Conservation (phyloP, 139 green algal genomes). For the Tetradesmus obliquus region DNA sequence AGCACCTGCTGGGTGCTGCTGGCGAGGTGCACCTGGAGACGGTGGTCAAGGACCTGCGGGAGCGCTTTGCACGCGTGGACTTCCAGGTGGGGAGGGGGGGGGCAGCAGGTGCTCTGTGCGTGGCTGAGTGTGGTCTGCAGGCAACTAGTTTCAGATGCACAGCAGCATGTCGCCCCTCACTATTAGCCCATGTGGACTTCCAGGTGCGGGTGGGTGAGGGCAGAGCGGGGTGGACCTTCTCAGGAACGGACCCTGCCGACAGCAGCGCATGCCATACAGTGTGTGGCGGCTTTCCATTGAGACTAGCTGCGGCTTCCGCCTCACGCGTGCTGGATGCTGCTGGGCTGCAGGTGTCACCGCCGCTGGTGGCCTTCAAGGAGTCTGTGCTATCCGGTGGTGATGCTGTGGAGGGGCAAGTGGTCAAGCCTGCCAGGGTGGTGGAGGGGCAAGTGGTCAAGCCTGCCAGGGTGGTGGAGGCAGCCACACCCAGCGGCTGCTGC, state of each 20-base stretch:
- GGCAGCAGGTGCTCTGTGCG: background rate
- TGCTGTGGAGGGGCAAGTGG: constrained; percentile 40
- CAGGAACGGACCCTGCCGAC: no score
- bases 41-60: constrained; percentile 93
- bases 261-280: no score
- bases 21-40: constrained; percentile 98
- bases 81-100: constrained; percentile 70
- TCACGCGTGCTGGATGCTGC: background rate
- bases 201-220: no score
- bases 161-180: no score
- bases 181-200: no score
- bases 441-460: constrained; percentile 39
- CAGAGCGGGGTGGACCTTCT: no score
- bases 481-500: constrained; percentile 77
- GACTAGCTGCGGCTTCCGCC: no score
- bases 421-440: constrained; percentile 20
- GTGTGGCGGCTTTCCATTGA: no score
- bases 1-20: constrained; percentile 92
- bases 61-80: constrained; percentile 91
- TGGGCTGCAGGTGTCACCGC: constrained; percentile 81
- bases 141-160: background rate
- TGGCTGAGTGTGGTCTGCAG: background rate
- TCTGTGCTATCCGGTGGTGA: constrained; percentile 72
- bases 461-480: constrained; percentile 75
- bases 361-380: constrained; percentile 95